Evolutionary conservation across 768 basidiomycete species (phyloP).

Genomic region (Naematelia aurantialba): DNA sequence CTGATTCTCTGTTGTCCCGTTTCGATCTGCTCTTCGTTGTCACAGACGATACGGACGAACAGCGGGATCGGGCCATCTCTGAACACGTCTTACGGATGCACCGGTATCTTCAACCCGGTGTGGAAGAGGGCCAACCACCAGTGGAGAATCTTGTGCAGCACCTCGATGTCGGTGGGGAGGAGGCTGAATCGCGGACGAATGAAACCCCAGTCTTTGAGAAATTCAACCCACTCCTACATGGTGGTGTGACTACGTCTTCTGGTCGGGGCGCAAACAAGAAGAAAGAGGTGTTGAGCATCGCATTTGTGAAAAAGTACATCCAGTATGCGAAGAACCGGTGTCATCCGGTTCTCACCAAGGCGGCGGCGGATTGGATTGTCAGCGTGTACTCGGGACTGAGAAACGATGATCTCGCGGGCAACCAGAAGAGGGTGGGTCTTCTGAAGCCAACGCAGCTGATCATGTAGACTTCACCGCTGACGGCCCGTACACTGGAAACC

Average conservation of each 20-base stretch:
- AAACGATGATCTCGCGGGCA: constrained; percentile 86
- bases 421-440: constrained; percentile 69
- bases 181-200: constrained; percentile 55
- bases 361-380: constrained; percentile 90
- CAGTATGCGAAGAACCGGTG: constrained; percentile 91
- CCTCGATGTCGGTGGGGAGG: constrained; percentile 75
- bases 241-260: constrained; percentile 65
- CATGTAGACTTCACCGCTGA: constrained; percentile 84
- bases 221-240: constrained; percentile 89
- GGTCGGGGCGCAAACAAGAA: constrained; percentile 57
- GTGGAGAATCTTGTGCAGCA: constrained; percentile 84
- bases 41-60: constrained; percentile 95
- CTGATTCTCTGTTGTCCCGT: constrained; percentile 95
- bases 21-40: constrained; percentile 98
- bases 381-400: constrained; percentile 84
- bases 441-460: constrained; percentile 9
- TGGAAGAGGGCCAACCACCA: constrained; percentile 89
- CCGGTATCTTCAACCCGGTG: constrained; percentile 89
- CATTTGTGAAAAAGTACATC: constrained; percentile 97
- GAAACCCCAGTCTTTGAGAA: constrained; percentile 89
- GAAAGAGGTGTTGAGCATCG: constrained; percentile 82
- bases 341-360: constrained; percentile 80
- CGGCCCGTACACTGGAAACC: constrained; percentile 96
- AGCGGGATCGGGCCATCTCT: constrained; percentile 86
- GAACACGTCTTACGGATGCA: constrained; percentile 98